Percentiles rank a stretch among this genome's conserved stretches.
These are phyloP conservation scores for Neurospora tetrasperma DNA, from an alignment of 495 filamentous ascomycete genomes.

Conservation along the genomic window DNA sequence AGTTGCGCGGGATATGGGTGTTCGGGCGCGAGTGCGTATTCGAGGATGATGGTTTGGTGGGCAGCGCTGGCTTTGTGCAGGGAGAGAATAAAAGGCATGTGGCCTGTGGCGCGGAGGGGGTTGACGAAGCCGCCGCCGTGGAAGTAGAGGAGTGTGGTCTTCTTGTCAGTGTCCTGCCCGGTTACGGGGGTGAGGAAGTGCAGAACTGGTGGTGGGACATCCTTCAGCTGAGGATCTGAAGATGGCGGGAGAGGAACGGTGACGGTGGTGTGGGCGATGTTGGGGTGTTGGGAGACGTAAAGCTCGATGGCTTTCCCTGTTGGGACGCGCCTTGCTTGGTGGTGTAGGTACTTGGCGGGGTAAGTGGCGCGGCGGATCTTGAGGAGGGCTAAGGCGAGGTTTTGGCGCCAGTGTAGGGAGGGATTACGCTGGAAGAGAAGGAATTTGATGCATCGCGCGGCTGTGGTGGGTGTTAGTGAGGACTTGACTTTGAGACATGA, in stretches of 20 bases:
- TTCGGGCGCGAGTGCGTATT: conserved; percentile 13
- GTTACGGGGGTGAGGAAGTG: conserved; percentile 4
- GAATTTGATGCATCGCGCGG: not conserved
- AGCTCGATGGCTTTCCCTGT: conserved; percentile 1
- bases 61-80: not conserved
- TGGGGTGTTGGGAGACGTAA: not conserved
- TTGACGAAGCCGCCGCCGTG: conserved; percentile 18
- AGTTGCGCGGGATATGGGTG: conserved; percentile 9
- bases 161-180: no score
- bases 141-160: conserved; percentile 6
- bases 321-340: conserved; percentile 2
- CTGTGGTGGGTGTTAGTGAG: not conserved
- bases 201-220: not conserved
- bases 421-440: not conserved
- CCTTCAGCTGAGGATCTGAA: rapidly evolving
- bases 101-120: conserved; percentile 4
- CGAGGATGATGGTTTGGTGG: conserved; percentile 3
- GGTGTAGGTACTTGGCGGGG: conserved; percentile 1
- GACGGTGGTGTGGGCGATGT: not conserved
- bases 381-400: conserved; percentile 7
- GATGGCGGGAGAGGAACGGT: not conserved
- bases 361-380: conserved; percentile 7
- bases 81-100: conserved; percentile 11
- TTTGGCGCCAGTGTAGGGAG: conserved; percentile 13
- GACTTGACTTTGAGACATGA: not conserved